Conservation (phyloP, 2,329 filamentous ascomycete species). For the Aspergillus sp. region DNA sequence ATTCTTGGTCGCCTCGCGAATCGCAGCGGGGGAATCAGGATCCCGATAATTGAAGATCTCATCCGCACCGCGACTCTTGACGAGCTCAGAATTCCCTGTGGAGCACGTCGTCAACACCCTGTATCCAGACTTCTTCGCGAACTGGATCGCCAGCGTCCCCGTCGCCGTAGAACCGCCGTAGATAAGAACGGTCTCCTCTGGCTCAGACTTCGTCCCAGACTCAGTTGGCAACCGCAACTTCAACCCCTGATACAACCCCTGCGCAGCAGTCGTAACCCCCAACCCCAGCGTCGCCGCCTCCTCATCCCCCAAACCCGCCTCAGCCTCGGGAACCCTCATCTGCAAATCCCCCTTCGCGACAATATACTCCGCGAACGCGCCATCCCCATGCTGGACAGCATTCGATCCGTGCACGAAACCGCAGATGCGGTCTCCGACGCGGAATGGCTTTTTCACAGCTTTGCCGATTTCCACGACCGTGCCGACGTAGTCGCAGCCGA, state of each 20-base stretch:
- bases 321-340: neutral
- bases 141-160: conserved; percentile 9
- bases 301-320: neutral
- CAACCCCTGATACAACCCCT: conserved; percentile 4
- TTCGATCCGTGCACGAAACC: neutral
- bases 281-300: conserved; percentile 9
- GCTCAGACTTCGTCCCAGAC: neutral
- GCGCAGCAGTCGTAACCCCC: neutral
- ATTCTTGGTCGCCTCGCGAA: conserved; percentile 18
- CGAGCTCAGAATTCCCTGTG: conserved; percentile 16
- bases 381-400: neutral
- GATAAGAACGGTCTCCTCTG: conserved; percentile 1
- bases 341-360: neutral
- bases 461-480: neutral
- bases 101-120: conserved; percentile 12
- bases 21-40: conserved; percentile 9
- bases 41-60: conserved; percentile 21
- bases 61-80: conserved; percentile 18
- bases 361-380: conserved; percentile 1
- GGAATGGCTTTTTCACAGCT: neutral
- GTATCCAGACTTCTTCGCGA: conserved; percentile 6
- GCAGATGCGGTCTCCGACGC: conserved; percentile 7
- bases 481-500: conserved; percentile 11
- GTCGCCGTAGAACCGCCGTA: conserved; percentile 13
- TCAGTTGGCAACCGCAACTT: neutral